Percentiles rank a stretch among this genome's conserved stretches.
These are phyloP conservation scores for Dryadomyces quercivorus DNA, from an alignment of 2,329 filamentous ascomycete species.

Conservation along the genomic window DNA sequence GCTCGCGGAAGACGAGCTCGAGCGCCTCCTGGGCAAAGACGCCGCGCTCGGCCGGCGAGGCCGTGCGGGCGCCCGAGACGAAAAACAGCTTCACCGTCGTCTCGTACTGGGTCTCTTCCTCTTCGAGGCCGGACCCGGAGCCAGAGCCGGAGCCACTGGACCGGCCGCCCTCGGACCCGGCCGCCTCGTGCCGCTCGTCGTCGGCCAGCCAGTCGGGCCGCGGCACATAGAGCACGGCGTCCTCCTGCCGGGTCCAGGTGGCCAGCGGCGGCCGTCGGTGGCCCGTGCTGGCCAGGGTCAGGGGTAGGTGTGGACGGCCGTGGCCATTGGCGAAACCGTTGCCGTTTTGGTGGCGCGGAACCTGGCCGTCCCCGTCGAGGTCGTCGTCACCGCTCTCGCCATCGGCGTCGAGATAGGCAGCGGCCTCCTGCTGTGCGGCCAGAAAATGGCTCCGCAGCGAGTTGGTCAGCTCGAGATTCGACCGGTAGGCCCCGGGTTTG, in stretches of 20 bases:
- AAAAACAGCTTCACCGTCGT: conserved; percentile 96
- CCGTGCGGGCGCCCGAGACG: conserved; percentile 56
- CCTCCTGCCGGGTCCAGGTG: conserved; percentile 58
- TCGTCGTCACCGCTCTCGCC: conserved; percentile 9
- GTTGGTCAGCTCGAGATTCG: conserved; percentile 85
- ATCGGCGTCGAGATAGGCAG: conserved; percentile 31
- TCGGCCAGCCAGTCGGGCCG: conserved; percentile 54
- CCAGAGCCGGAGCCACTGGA: background rate
- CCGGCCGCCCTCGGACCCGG: background rate
- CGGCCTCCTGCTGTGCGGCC: conserved; percentile 46
- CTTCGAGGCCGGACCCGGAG: conserved; percentile 49
- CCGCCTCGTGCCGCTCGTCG: background rate
- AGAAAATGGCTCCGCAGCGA: conserved; percentile 76
- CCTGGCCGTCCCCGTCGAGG: background rate
- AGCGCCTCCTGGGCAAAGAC: conserved; percentile 68
- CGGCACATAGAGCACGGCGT: conserved; percentile 59
- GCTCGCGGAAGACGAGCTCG: conserved; percentile 64
- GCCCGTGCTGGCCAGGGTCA: conserved; percentile 2
- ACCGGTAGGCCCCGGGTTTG: conserved; percentile 64
- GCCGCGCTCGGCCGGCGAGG: conserved; percentile 49
- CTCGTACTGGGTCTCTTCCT: conserved; percentile 78
- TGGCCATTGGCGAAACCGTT: conserved; percentile 14
- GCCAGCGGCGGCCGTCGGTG: conserved; percentile 19
- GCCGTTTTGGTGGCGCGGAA: conserved; percentile 9
- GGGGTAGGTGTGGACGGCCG: conserved; percentile 8